Evolutionary conservation across 345 rosid species (phyloP), one percentile per base, ranked within the genome.

Genomic region (Arabidopsis thaliana): DNA sequence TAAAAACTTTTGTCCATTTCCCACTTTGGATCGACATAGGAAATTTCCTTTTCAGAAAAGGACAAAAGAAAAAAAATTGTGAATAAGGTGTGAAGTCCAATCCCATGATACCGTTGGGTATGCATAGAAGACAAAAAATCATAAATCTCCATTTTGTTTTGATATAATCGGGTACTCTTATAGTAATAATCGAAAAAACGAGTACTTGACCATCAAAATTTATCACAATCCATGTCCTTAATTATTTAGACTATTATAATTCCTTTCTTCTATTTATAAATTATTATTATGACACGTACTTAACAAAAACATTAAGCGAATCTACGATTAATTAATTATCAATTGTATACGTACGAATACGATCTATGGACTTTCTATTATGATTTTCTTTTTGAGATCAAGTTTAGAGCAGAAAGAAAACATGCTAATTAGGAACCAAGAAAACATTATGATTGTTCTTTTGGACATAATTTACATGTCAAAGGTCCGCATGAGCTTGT

Each of bases 21-120:
- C 7, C 65, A 74, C 41, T 67, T 75, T 67, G 78, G 73, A 67
- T 46, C 52, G 78, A 59, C 73, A 58, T 67, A 28, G 52, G 78
- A 75, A 48, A 37, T 75, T 66, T 74, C 78, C 8, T 58, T 13
- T 48, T 6, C 16, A 67, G 44, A 75, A 74, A 50, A 67, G 28
- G 52, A 75, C 78, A 75, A 23, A 64, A 44, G 20, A 49, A 5
- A 48, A 71, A 10, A 40, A 65, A n/a, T 4, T 22, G 33, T 57
- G 63, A 73, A 53, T 38, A 62, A 42, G 64, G 13, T 63, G 77
- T 33, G 38, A 44, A 41, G 77, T 64, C 56, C 44, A 53, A 73
- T 73, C 64, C 46, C 30, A 53, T 50, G 14, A 61, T 50, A 62
- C 61, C 69, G 40, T 61, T 72, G 50, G 59, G 34, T 40, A 40